Evolutionary conservation across 2,329 filamentous ascomycete species (phyloP).

Genomic region (Xylariales sp.): DNA sequence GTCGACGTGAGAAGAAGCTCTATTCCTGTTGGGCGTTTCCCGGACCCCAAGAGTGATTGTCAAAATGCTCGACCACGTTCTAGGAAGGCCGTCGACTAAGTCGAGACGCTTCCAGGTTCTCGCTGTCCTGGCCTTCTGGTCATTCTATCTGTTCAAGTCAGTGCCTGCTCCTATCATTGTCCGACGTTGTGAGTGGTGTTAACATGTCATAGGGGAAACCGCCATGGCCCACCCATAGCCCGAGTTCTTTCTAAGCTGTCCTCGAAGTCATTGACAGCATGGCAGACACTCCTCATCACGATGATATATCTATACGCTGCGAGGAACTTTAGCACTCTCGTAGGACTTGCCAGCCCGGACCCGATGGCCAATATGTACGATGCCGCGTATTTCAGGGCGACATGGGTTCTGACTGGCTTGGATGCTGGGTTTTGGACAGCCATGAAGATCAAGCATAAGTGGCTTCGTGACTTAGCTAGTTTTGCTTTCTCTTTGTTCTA

Average conservation of each 20-base stretch:
- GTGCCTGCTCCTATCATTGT: conserved; percentile 13
- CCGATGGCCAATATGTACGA: conserved; percentile 93
- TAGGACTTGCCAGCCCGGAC: conserved; percentile 87
- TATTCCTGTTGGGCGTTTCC: too few relatives aligned
- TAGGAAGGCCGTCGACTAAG: conserved; percentile 85
- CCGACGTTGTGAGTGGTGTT: background rate
- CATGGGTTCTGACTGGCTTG: conserved; percentile 91
- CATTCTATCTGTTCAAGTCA: conserved; percentile 73
- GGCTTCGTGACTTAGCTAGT: conserved; percentile 77
- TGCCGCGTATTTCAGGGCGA: conserved; percentile 87
- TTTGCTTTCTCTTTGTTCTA: conserved; percentile 88
- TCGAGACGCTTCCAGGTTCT: conserved; percentile 92
- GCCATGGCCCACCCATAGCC: conserved; percentile 79
- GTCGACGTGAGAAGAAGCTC: too few relatives aligned
- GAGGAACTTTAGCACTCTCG: conserved; percentile 88
- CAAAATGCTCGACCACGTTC: conserved; percentile 75
- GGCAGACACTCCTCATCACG: conserved; percentile 84
- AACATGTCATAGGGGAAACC: conserved; percentile 56
- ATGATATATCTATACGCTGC: conserved; percentile 88
- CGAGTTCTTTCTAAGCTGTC: conserved; percentile 68
- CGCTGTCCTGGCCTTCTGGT: conserved; percentile 88
- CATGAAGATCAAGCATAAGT: conserved; percentile 80
- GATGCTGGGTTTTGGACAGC: conserved; percentile 98
- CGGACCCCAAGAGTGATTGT: too few relatives aligned
- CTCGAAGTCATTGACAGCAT: conserved; percentile 70